Evolutionary conservation across 306 rosid genomes (phyloP), one percentile per base, ranked within the genome.

Genomic region (Glycine soja): DNA sequence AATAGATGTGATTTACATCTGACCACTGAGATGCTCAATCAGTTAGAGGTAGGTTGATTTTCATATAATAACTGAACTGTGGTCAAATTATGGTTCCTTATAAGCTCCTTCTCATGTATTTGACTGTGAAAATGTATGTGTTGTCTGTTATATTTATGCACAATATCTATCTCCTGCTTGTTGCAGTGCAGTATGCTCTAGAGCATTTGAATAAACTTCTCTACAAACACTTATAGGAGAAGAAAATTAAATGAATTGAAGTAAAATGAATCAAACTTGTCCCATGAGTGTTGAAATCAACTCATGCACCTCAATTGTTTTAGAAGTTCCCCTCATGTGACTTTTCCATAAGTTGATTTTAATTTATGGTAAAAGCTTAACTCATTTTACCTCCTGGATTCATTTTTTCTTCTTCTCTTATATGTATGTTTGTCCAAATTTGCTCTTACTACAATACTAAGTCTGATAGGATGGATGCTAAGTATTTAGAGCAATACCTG

Each of bases 11-110:
- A 95, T 84, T 76, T 95, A 74, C 88, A 89, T 85, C 80, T 89
- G 77, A 95, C 99, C 82, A 82, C 88, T 80, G 97, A 93, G 75
- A 95, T 95, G 97, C 94, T 95, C 82, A 91, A 89, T 70, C 97
- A 95, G 89, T 90, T 95, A 84, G 99, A 92, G 97, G 99, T 95
- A 84, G 84, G 77, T 72, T 80, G 80, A 64, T 63, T 70, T 57
- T 73, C 24, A 32, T 34, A 16, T 62, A 19, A 45, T 36, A 72
- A 64, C 59, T 70, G 61, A 51, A 13, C 24, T 74, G 34, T 59
- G 61, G 67, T 81, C 40, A 45, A 58, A 53, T 74, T 65, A 48
- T 75, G 56, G 59, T 65, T 13, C 68, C 16, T 59, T 68, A 8
- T 78, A 24, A 61, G 43, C 61, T 58, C 32, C 50, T 64, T 74